Conservation (phyloP, 176 grass and related monocot genomes). For the Ensete ventricosum region DNA sequence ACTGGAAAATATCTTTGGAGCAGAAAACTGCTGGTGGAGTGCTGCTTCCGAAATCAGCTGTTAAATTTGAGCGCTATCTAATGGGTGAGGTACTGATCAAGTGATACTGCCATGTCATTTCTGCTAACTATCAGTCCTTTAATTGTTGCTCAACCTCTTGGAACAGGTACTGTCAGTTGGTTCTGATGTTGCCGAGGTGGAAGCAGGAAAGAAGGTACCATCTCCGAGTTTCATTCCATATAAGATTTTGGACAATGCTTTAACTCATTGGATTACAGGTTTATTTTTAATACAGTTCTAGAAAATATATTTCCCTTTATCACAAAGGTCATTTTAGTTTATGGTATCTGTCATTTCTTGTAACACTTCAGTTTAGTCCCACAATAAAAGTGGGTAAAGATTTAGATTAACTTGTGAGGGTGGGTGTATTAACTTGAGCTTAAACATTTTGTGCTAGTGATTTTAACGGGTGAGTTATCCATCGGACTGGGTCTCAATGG, state of each 20-base stretch:
- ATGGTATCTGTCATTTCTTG: too few relatives aligned
- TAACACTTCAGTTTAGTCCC: too few relatives aligned
- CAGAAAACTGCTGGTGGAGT: constrained; percentile 95
- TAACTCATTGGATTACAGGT: too few relatives aligned
- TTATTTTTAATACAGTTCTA: too few relatives aligned
- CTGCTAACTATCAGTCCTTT: background rate
- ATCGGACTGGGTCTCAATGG: too few relatives aligned
- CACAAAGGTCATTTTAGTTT: background rate
- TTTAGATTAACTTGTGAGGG: too few relatives aligned
- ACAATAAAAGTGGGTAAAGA: too few relatives aligned
- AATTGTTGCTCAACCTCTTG: background rate
- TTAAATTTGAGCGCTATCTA: constrained; percentile 91
- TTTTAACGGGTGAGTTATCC: too few relatives aligned
- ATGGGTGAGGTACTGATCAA: constrained; percentile 75
- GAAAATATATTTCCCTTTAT: background rate
- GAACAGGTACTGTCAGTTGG: constrained; percentile 75
- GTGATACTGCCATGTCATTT: background rate
- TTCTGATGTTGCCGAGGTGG: constrained; percentile 64
- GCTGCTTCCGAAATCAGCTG: constrained; percentile 80
- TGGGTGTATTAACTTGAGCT: too few relatives aligned
- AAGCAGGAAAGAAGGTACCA: constrained; percentile 80
- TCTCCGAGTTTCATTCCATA: background rate
- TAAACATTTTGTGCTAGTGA: too few relatives aligned
- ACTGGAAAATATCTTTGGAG: constrained; percentile 3
- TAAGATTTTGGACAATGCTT: background rate